A percentile compares a stretch with the other conserved stretches of the same genome.
Conservation (phyloP, 345 rosid genomes). For the Physaria fendleri region DNA sequence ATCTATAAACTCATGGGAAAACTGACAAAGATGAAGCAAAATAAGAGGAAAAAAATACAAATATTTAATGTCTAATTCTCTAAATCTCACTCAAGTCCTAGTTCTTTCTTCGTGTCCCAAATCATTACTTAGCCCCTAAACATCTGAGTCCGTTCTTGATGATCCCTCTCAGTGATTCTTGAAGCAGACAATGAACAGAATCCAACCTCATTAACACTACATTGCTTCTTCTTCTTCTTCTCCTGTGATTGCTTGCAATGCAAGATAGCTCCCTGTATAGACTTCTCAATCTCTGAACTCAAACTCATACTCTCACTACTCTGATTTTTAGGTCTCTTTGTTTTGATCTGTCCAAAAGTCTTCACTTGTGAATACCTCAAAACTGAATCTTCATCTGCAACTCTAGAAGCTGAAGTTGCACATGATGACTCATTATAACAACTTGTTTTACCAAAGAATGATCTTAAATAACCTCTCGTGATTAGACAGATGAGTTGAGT, state of each 20-base stretch:
- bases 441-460: constrained; percentile 60
- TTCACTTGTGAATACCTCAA: constrained; percentile 30
- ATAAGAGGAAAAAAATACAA: constrained; percentile 14
- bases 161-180: constrained; percentile 35
- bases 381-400: constrained; percentile 40
- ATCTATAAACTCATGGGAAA: too few relatives aligned
- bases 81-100: constrained; percentile 23
- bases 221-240: constrained; percentile 40
- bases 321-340: constrained; percentile 36
- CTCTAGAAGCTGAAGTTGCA: constrained; percentile 23
- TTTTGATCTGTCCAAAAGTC: constrained; percentile 42
- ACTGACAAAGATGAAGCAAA: background rate
- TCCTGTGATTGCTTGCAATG: constrained; percentile 80
- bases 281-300: constrained; percentile 56
- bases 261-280: constrained; percentile 88
- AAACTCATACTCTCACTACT: constrained; percentile 45
- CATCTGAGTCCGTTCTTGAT: constrained; percentile 48
- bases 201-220: constrained; percentile 27
- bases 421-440: constrained; percentile 53
- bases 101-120: background rate
- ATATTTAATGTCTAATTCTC: constrained; percentile 12
- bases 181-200: constrained; percentile 53
- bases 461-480: constrained; percentile 56
- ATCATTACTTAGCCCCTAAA: constrained; percentile 43
- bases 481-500: constrained; percentile 7